Base-by-base conservation (phyloP, 371 early-diverging fungal genomes). In the Nematocida homosporus region DNA sequence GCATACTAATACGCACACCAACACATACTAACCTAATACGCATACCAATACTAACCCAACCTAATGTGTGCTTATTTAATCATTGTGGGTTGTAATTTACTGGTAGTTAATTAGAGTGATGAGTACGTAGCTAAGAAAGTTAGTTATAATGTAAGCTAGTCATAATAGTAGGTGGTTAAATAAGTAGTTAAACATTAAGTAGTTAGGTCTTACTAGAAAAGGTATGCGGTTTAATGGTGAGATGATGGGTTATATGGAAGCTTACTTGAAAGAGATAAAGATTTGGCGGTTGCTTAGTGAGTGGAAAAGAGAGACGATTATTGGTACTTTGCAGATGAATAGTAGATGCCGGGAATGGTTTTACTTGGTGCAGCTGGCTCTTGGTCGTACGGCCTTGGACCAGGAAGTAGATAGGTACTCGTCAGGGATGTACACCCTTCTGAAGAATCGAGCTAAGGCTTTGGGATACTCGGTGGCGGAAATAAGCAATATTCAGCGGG, bases 291-390 rank as follows among this genome's bases (percentile, higher is more conserved):
- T 55, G 13, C 40, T 66, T 2, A 40, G 30, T 42, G 53, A 66
- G 56, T 66, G 66, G 66, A 66, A 66, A 32, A 40, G 30, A 18
- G 25, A 66, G 34, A 53, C 54, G 41, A 56, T 37, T 34, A 35
- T 66, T 5, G 6, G 29, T 30, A 38, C 53, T 5, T 32, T 66
- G 6, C 23, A 29, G 34, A 53, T 53, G 54, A 6, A 53, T 34
- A 8, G 54, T 34, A 16, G 10, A 25, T 53, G 13, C 8, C 13
- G 8, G 34, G 54, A 53, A 29, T 53, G 54, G 54, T 29, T 16
- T 20, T 10, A 25, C 6, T 20, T 53, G 8, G 8, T 53, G 13
- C 8, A 29, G 16, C 16, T 6, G 8, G 6, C 16, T 13, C 16
- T 13, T 25, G 6, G 8, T 25, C 10, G 54, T 25, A 34, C 8